Evolutionary conservation across 1,139 yeast genomes (phyloP), one percentile per base, ranked within the genome.

Genomic region (Blastobotrys serpentis): DNA sequence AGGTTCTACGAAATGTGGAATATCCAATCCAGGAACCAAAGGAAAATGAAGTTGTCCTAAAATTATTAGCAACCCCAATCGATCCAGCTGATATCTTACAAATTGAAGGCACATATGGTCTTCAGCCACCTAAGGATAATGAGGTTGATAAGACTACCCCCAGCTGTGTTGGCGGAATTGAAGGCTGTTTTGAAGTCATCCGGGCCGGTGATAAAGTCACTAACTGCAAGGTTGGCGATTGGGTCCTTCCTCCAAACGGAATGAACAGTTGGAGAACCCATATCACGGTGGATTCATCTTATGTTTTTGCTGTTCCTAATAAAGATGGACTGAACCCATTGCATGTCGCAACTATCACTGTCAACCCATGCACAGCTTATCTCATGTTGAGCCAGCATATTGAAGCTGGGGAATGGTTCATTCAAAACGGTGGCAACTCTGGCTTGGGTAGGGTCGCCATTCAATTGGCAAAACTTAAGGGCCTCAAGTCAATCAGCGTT

Each of bases 201-300:
- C 81, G 85, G 54, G 79, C 79, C 17, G 96, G 96, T 13, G 53
- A 62, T 25, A 56, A 63, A 11, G 70, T 69, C 16, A 57, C 63
- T 8, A 64, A 62, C 1, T 73, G 88, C 47, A 58, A 73, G 46
- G 70, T 72, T 2, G 97, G 96, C 38, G 98, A 92, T 65, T 88
- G 96, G 92, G 89, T 86, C 26, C 78, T 90, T 44, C 97, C 98
- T 14, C 63, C 79, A 13, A 70, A 72, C 33, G 84, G 88, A 16
- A 82, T 83, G 55, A 98, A 98, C 29, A 90, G 98, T 2, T 92
- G 98, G 98, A 78, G 96, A 56, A 81, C 95, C 1, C 92, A 85
- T 62, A 85, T 86, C 10, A 64, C 71, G 2, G 68, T 64, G 11
- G 44, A 49, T 1, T 48, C 53, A n/a, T 48, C 55, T 16, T 63